Percentiles rank a stretch among this genome's conserved stretches.
Evolutionary conservation across 1,284 basidiomycete genomes (phyloP).

Genomic region (Abortiporus biennis): DNA sequence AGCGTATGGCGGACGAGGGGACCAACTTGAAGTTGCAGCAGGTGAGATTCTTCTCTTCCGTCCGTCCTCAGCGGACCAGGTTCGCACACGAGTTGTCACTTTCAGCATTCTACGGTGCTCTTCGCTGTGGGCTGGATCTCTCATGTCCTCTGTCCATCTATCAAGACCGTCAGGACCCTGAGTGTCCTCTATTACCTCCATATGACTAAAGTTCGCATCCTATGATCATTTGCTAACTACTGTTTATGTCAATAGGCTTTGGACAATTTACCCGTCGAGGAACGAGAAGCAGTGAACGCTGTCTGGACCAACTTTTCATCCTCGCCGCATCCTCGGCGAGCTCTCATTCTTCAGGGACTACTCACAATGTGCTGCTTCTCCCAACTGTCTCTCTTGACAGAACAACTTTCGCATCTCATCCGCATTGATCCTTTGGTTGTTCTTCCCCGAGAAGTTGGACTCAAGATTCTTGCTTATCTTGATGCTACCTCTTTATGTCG

Average conservation of each 20-base stretch:
- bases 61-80: no score
- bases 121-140: not conserved
- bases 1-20: conserved; percentile 96
- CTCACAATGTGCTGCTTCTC: conserved; percentile 99
- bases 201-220: no score
- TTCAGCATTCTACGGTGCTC: no score
- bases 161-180: not conserved
- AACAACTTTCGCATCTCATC: conserved; percentile 87
- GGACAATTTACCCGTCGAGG: conserved; percentile 85
- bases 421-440: conserved; percentile 93
- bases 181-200: not conserved
- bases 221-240: no score
- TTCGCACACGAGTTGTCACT: no score
- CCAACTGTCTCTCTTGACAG: conserved; percentile 94
- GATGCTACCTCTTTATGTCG: conserved; percentile 95
- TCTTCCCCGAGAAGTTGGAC: conserved; percentile 86
- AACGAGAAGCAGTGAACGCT: conserved; percentile 86
- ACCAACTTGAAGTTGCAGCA: conserved; percentile 91
- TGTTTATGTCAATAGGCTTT: conserved; percentile 84
- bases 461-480: conserved; percentile 89
- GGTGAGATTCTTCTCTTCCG: conserved; percentile 46
- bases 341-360: conserved; percentile 92
- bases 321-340: conserved; percentile 85
- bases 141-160: not conserved
- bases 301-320: conserved; percentile 98